Evolutionary conservation across 306 rosid species (phyloP).

Genomic region (Neltuma alba): DNA sequence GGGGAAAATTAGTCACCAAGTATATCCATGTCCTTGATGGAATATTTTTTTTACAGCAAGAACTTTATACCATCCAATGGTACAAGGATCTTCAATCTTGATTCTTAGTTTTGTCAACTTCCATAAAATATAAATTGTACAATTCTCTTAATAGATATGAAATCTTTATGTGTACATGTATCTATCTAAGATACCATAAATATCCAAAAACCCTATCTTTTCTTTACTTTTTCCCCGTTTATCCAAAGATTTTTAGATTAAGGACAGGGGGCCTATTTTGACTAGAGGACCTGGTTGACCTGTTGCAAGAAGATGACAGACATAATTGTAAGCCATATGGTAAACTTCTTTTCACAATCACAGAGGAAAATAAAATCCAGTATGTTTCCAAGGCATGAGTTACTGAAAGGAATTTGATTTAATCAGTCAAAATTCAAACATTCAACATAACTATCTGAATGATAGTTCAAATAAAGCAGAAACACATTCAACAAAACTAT

Average conservation of each 20-base stretch:
- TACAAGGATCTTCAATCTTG: neutral
- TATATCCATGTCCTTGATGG: neutral
- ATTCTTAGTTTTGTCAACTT: neutral
- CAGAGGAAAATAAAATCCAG: constrained; percentile 30
- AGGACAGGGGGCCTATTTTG: constrained; percentile 35
- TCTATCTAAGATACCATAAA: neutral
- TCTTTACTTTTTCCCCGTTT: neutral
- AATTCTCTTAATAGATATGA: neutral
- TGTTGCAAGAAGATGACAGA: constrained; percentile 37
- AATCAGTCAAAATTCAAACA: constrained; percentile 60
- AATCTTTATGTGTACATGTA: neutral
- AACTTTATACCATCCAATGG: neutral
- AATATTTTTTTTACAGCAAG: neutral
- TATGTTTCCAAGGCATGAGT: constrained; percentile 32
- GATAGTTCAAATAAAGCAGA: constrained; percentile 59
- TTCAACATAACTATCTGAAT: constrained; percentile 47
- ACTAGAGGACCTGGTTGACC: constrained; percentile 35
- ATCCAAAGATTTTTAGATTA: neutral
- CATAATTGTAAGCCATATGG: constrained; percentile 46
- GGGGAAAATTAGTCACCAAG: neutral
- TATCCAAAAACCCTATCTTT: neutral
- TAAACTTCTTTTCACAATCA: constrained; percentile 39
- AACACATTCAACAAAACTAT: constrained; percentile 51
- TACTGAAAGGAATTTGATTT: constrained; percentile 37
- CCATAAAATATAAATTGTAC: neutral